A percentile compares a stretch with the other conserved stretches of the same genome.
These are phyloP conservation scores for Aspergillus amoenus DNA, from an alignment of 2,329 filamentous ascomycete species.

Conservation along the genomic window DNA sequence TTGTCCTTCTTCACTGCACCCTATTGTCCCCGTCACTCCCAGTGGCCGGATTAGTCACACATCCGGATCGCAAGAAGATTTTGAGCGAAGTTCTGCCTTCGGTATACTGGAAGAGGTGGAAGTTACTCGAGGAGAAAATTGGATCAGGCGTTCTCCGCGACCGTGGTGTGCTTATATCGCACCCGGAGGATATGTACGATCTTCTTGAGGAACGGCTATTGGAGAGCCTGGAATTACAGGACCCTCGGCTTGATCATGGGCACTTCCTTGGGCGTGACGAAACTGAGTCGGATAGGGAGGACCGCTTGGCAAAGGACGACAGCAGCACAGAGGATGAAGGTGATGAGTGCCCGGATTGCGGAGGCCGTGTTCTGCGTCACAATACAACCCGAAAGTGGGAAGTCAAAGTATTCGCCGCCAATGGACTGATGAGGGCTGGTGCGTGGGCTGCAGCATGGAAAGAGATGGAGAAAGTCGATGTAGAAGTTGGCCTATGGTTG, in stretches of 20 bases:
- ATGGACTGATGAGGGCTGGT: constrained; percentile 86
- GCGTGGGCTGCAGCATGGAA: constrained; percentile 94
- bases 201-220: constrained; percentile 61
- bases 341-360: constrained; percentile 52
- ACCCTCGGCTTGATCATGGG: constrained; percentile 56
- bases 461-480: constrained; percentile 98
- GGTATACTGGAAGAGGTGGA: constrained; percentile 47
- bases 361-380: constrained; percentile 48
- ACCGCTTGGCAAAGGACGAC: constrained; percentile 29
- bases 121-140: constrained; percentile 55
- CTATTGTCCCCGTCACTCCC: constrained; percentile 55
- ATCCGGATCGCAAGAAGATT: constrained; percentile 37
- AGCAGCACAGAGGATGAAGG: constrained; percentile 40
- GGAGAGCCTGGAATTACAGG: constrained; percentile 59
- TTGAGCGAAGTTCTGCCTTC: constrained; percentile 53
- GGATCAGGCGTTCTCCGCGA: constrained; percentile 55
- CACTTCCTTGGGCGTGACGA: constrained; percentile 52
- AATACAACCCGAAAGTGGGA: constrained; percentile 54
- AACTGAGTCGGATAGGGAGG: constrained; percentile 23
- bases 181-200: constrained; percentile 63
- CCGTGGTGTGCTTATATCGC: constrained; percentile 61
- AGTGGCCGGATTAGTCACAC: constrained; percentile 39
- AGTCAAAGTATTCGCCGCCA: constrained; percentile 89
- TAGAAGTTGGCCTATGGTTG: constrained; percentile 77
- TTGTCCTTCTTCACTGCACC: constrained; percentile 62